Evolutionary conservation across 257 asterid genomes (phyloP).

Genomic region (Ligustrum vulgare): DNA sequence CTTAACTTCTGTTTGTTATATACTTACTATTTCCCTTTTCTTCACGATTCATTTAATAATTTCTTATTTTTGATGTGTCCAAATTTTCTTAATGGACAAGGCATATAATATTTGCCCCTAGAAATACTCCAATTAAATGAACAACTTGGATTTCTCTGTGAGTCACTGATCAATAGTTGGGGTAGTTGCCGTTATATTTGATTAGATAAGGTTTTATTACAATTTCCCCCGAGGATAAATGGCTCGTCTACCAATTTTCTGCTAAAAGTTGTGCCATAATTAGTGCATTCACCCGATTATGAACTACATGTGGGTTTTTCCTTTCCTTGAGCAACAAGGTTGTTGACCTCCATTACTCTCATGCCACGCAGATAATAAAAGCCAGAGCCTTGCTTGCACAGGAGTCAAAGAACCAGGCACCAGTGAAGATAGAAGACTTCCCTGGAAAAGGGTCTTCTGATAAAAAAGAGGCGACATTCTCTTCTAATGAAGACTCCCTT

Average conservation of each 20-base stretch:
- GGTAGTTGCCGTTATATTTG: not conserved
- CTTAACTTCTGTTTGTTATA: not conserved
- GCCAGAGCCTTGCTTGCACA: constrained; percentile 67
- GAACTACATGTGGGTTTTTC: not conserved
- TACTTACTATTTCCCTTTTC: constrained; percentile 13
- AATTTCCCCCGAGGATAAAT: not conserved
- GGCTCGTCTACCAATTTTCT: not conserved
- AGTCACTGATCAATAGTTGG: not conserved
- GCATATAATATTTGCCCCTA: not conserved
- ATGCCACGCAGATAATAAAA: constrained; percentile 56
- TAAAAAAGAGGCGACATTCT: constrained; percentile 33
- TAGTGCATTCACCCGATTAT: not conserved
- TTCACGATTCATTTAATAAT: not conserved
- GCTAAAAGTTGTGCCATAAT: not conserved
- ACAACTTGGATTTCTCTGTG: not conserved
- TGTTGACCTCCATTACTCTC: constrained; percentile 18
- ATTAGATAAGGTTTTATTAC: not conserved
- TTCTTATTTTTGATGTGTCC: not conserved
- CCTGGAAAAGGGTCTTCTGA: constrained; percentile 28
- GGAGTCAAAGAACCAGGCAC: constrained; percentile 47
- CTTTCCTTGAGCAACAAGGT: not conserved
- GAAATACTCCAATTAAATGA: not conserved
- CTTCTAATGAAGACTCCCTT: constrained; percentile 47
- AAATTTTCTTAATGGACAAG: not conserved
- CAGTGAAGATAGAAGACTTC: constrained; percentile 30